Percentiles rank a stretch among this genome's conserved stretches.
These are phyloP conservation scores for Clarkia xantiana DNA, from an alignment of 345 rosid genomes.

Conservation along the genomic window DNA sequence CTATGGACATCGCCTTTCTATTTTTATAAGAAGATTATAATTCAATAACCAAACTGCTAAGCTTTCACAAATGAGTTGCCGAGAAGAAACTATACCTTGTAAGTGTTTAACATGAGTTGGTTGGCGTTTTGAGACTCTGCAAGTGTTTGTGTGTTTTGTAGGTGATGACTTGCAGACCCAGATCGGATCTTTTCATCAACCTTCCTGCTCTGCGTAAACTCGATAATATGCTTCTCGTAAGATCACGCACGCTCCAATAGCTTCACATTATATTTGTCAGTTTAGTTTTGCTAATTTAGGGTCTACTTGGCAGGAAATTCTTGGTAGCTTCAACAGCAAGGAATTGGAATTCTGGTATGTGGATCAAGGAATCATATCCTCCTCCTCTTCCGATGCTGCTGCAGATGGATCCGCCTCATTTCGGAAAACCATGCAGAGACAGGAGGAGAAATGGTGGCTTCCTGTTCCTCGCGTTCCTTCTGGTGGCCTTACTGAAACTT, in stretches of 20 bases:
- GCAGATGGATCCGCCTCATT: constrained; percentile 80
- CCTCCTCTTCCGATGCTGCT: constrained; percentile 27
- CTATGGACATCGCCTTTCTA: too few relatives aligned
- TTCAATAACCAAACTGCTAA: neutral
- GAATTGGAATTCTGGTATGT: constrained; percentile 97
- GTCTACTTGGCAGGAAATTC: constrained; percentile 38
- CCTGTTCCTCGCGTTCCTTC: constrained; percentile 91
- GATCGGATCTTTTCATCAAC: constrained; percentile 77
- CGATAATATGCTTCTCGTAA: constrained; percentile 91
- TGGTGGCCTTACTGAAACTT: constrained; percentile 59
- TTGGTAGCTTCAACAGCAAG: constrained; percentile 54
- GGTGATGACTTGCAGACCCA: constrained; percentile 92
- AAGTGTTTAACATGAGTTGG: neutral
- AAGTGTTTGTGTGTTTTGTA: constrained; percentile 6
- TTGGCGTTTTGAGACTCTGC: neutral
- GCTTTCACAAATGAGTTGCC: neutral
- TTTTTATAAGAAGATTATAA: too few relatives aligned
- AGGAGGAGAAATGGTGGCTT: constrained; percentile 99
- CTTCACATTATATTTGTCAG: neutral
- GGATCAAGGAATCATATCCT: constrained; percentile 80
- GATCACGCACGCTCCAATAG: constrained; percentile 13
- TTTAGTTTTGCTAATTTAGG: neutral
- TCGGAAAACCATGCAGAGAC: constrained; percentile 59
- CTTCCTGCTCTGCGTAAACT: constrained; percentile 83
- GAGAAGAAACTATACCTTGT: neutral